Conservation (phyloP, 805 yeast species). For the Saturnispora kantuleensis region DNA sequence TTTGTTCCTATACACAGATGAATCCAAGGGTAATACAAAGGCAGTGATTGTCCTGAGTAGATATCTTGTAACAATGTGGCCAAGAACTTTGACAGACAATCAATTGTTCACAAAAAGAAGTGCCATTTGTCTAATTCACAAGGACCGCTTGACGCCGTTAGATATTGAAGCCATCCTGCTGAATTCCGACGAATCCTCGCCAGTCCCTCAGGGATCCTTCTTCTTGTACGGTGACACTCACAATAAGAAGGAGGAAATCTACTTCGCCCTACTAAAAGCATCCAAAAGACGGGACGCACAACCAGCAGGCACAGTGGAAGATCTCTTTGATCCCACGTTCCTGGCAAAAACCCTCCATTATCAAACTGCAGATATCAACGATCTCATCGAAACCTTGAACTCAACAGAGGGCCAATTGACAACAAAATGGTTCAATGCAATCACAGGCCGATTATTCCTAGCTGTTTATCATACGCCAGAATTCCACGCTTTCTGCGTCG, state of each 20-base stretch:
- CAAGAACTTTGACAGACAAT: slow-evolving; percentile 62
- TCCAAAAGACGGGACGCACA: slow-evolving; percentile 34
- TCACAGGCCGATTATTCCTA: slow-evolving; percentile 74
- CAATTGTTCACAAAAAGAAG: slow-evolving; percentile 71
- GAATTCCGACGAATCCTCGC: slow-evolving; percentile 17
- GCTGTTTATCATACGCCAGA: slow-evolving; percentile 63
- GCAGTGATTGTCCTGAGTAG: slow-evolving; percentile 73
- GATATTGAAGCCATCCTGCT: slow-evolving; percentile 19
- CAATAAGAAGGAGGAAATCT: slow-evolving; percentile 86
- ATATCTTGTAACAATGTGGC: slow-evolving; percentile 76
- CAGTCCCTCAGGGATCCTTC: slow-evolving; percentile 32
- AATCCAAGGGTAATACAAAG: slow-evolving; percentile 50
- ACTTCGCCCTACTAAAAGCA: slow-evolving; percentile 74
- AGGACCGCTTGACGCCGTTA: slow-evolving; percentile 16
- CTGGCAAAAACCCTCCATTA: slow-evolving; percentile 70
- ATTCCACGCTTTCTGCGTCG: slow-evolving; percentile 47
- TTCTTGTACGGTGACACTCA: slow-evolving; percentile 72
- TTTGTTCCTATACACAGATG: slow-evolving; percentile 72
- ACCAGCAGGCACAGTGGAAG: slow-evolving; percentile 11
- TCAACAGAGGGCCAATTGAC: slow-evolving; percentile 76
- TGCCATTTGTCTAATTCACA: slow-evolving; percentile 63
- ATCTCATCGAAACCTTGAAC: slow-evolving; percentile 65
- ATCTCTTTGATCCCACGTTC: slow-evolving; percentile 34
- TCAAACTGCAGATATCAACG: slow-evolving; percentile 60
- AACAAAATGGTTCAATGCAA: slow-evolving; percentile 85